Percentiles rank a stretch among this genome's conserved stretches.
These are phyloP conservation scores for Vaccinium darrowii DNA, from an alignment of 148 eudicot genomes.

Conservation along the genomic window DNA sequence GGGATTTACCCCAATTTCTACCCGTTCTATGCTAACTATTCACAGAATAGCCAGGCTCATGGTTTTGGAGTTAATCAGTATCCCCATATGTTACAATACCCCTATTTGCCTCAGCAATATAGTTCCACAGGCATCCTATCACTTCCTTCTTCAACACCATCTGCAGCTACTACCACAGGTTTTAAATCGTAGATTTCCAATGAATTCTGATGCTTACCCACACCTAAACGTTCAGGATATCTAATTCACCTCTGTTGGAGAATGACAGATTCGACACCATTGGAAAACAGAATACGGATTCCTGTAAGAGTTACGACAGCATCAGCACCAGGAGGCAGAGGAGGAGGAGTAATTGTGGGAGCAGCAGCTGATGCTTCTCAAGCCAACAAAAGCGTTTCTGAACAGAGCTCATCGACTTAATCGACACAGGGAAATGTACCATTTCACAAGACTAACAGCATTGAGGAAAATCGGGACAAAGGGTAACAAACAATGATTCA, in stretches of 20 bases:
- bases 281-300: conserved; percentile 7
- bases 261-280: conserved; percentile 6
- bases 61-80: conserved; percentile 43
- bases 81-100: conserved; percentile 47
- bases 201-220: background rate
- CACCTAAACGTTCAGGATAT: background rate
- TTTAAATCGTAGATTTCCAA: background rate
- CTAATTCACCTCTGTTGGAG: background rate
- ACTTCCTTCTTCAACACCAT: conserved; percentile 39
- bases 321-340: conserved; percentile 5
- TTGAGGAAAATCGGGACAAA: background rate
- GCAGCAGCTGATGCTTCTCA: conserved; percentile 36
- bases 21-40: conserved; percentile 32
- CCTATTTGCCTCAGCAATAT: conserved; percentile 36
- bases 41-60: conserved; percentile 44
- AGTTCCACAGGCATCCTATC: conserved; percentile 38
- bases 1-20: conserved; percentile 40
- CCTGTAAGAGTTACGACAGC: conserved; percentile 12
- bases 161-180: conserved; percentile 31
- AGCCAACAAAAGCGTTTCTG: conserved; percentile 30
- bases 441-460: conserved; percentile 30
- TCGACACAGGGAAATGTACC: background rate
- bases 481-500: background rate
- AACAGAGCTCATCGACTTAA: conserved; percentile 38
- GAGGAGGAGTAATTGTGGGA: conserved; percentile 20